Percentiles rank a stretch among this genome's conserved stretches.
phyloP scores from a whole-genome alignment of 2,329 filamentous ascomycete species.

The Aspergillus ochraceoroseus region DNA sequence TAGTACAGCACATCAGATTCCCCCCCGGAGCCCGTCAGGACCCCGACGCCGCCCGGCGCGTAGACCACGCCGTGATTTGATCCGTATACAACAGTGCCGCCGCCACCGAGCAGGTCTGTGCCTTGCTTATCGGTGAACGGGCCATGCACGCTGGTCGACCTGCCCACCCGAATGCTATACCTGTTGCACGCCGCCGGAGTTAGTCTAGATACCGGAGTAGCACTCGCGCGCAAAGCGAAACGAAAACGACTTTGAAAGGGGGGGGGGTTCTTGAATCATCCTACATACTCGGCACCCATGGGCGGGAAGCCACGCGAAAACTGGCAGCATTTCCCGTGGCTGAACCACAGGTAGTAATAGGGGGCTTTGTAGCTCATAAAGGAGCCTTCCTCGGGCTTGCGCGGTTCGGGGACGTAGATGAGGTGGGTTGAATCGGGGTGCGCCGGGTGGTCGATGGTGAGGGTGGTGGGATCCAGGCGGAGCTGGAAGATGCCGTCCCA shows the following conservation, averaged over 20 bases:
- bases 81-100: constrained; percentile 35
- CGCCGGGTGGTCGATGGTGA: constrained; percentile 25
- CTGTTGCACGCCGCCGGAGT: constrained; percentile 16
- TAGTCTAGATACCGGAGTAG: background rate
- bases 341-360: constrained; percentile 42
- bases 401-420: constrained; percentile 20
- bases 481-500: constrained; percentile 38
- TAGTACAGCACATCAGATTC: constrained; percentile 38
- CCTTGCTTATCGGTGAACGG: constrained; percentile 35
- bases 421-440: constrained; percentile 29
- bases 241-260: too few species aligned
- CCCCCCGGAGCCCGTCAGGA: constrained; percentile 26
- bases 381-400: constrained; percentile 33
- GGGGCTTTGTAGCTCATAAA: constrained; percentile 35
- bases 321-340: constrained; percentile 37
- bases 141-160: constrained; percentile 31
- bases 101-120: constrained; percentile 27
- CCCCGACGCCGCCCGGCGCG: constrained; percentile 38
- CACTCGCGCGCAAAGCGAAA: too few species aligned
- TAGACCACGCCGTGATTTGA: constrained; percentile 39
- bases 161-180: constrained; percentile 36
- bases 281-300: constrained; percentile 31
- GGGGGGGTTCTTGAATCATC: too few species aligned
- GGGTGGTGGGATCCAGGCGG: constrained; percentile 29
- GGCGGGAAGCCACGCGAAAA: constrained; percentile 26